Evolutionary conservation across 2,329 filamentous ascomycete genomes (phyloP).

Genomic region (Claviceps digitariae): DNA sequence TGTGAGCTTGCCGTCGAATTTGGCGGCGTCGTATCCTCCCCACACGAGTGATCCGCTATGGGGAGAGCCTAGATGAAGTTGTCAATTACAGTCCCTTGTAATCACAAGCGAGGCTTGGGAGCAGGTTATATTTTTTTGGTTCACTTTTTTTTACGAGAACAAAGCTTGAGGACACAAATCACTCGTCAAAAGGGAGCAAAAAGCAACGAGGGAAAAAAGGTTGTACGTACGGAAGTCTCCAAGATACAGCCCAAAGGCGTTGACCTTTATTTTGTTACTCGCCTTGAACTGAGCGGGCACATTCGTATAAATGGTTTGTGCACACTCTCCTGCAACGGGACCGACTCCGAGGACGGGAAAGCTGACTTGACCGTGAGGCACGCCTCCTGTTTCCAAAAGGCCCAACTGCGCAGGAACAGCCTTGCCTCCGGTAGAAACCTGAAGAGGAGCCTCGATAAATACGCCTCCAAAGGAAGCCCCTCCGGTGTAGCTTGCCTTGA

Average conservation of each 20-base stretch:
- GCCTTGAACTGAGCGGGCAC: neutral
- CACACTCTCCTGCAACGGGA: neutral
- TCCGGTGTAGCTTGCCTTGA: neutral
- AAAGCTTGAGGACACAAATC: no score
- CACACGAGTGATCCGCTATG: neutral
- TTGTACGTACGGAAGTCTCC: slow-evolving; percentile 2
- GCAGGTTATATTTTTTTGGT: neutral
- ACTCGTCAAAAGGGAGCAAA: neutral
- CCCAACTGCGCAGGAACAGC: neutral
- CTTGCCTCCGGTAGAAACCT: neutral
- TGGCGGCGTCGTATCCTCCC: slow-evolving; percentile 3
- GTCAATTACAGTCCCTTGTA: neutral
- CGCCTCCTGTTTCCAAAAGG: neutral
- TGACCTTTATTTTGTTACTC: neutral
- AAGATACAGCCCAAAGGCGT: neutral
- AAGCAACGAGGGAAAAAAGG: neutral
- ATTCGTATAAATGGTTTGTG: neutral
- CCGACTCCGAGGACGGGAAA: neutral
- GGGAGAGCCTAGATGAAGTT: neutral
- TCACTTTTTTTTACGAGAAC: neutral
- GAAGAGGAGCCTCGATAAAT: slow-evolving; percentile 1
- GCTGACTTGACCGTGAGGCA: neutral
- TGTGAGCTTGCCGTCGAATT: neutral
- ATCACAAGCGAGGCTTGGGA: neutral
- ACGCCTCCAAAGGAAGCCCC: neutral